Conservation (phyloP, 305 asterid genomes). For the Fraxinus baroniana region DNA sequence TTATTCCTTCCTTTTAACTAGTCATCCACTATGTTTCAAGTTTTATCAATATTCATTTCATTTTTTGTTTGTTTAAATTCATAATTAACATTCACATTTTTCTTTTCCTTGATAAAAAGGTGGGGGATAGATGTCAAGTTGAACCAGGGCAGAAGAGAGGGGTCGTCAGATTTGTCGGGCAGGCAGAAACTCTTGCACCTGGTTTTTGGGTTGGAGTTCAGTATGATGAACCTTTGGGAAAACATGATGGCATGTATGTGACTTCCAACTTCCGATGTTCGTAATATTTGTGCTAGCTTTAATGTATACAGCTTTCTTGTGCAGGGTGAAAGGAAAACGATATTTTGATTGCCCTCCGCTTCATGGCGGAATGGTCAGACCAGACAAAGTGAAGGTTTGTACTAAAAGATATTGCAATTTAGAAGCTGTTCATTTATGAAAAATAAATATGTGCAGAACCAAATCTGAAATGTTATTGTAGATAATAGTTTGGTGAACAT, state of each 20-base stretch:
- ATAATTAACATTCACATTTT: slow-evolving; percentile 12
- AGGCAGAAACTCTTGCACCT: slow-evolving; percentile 78
- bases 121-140: slow-evolving; percentile 91
- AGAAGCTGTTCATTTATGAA: neutral
- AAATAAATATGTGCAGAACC: neutral
- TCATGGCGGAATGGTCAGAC: slow-evolving; percentile 85
- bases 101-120: slow-evolving; percentile 39
- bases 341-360: slow-evolving; percentile 85
- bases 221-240: slow-evolving; percentile 91
- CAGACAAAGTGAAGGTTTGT: slow-evolving; percentile 86
- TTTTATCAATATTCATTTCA: neutral
- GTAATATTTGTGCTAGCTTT: neutral
- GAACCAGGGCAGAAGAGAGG: slow-evolving; percentile 95
- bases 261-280: slow-evolving; percentile 10
- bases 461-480: neutral
- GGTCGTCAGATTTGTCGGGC: slow-evolving; percentile 72
- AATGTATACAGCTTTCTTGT: slow-evolving; percentile 10
- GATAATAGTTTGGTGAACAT: neutral
- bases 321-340: slow-evolving; percentile 85
- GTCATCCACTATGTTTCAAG: neutral
- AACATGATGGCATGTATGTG: slow-evolving; percentile 91
- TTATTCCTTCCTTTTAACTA: neutral
- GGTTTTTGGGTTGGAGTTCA: slow-evolving; percentile 95
- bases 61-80: neutral
- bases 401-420: slow-evolving; percentile 1